Evolutionary conservation across 2,329 filamentous ascomycete species (phyloP).

Genomic region (Plectosphaerella cucumerina): DNA sequence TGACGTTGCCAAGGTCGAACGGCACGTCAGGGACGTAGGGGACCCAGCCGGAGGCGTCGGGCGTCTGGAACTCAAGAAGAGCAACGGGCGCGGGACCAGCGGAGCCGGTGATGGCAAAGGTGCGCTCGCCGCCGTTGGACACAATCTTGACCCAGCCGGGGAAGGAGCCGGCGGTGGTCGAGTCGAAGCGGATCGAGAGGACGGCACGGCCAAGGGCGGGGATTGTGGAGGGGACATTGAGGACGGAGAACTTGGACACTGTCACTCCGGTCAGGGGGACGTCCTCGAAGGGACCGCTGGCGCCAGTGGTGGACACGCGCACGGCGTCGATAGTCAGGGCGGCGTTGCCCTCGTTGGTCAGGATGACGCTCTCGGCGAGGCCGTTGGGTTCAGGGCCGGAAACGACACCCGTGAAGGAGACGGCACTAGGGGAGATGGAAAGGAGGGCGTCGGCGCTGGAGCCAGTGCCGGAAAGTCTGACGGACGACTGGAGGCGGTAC

Average conservation of each 20-base stretch:
- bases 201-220: slow-evolving; percentile 30
- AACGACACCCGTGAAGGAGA: slow-evolving; percentile 46
- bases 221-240: slow-evolving; percentile 39
- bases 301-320: slow-evolving; percentile 34
- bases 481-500: slow-evolving; percentile 39
- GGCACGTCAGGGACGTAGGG: slow-evolving; percentile 33
- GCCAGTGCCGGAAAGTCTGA: slow-evolving; percentile 43
- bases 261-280: slow-evolving; percentile 23
- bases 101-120: slow-evolving; percentile 43
- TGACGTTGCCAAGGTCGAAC: slow-evolving; percentile 56
- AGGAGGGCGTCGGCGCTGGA: slow-evolving; percentile 40
- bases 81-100: slow-evolving; percentile 44
- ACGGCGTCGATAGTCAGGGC: slow-evolving; percentile 37
- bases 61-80: slow-evolving; percentile 48
- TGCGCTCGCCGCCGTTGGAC: slow-evolving; percentile 42
- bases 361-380: slow-evolving; percentile 36
- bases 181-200: slow-evolving; percentile 42
- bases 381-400: slow-evolving; percentile 32
- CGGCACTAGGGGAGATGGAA: slow-evolving; percentile 38
- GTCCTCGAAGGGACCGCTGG: slow-evolving; percentile 38
- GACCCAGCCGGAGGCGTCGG: slow-evolving; percentile 46
- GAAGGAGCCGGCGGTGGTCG: slow-evolving; percentile 40
- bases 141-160: slow-evolving; percentile 40
- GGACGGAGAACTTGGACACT: slow-evolving; percentile 43
- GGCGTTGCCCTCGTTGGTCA: slow-evolving; percentile 45